Percentiles rank a stretch among this genome's conserved stretches.
Conservation (phyloP, 2,329 filamentous ascomycete genomes). For the Neopestalotiopsis rosae region DNA sequence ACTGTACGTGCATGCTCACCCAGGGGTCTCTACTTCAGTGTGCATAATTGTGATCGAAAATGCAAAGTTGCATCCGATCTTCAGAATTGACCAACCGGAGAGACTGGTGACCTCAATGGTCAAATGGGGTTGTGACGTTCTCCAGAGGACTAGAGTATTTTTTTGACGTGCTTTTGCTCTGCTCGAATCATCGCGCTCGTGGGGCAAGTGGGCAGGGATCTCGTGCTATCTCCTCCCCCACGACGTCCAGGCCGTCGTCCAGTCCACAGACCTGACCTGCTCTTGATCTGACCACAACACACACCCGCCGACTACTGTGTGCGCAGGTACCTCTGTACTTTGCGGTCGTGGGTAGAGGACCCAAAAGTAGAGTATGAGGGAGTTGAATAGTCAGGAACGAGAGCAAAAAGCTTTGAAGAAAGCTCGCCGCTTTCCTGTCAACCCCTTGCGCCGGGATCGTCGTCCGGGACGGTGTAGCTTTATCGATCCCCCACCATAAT, state of each 20-base stretch:
- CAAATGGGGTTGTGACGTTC: background rate
- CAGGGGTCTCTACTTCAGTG: background rate
- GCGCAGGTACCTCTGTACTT: background rate
- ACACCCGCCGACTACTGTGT: background rate
- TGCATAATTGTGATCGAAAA: background rate
- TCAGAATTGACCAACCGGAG: background rate
- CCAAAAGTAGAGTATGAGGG: background rate
- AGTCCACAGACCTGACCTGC: background rate
- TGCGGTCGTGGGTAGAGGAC: background rate
- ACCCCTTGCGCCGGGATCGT: background rate
- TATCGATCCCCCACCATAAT: conserved; percentile 3
- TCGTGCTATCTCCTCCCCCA: background rate
- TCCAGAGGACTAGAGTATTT: background rate
- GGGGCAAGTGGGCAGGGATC: background rate
- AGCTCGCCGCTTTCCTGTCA: background rate
- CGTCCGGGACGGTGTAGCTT: background rate
- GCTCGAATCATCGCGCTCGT: background rate
- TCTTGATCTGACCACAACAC: background rate
- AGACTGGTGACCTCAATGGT: background rate
- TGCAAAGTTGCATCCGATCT: background rate
- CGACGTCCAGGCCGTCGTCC: background rate
- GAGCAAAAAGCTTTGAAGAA: background rate
- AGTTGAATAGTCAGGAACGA: background rate
- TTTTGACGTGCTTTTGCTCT: conserved; percentile 1
- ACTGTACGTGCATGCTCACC: background rate